Evolutionary conservation across 1,284 basidiomycete genomes (phyloP).

Genomic region (Xerocomus amazonicus): DNA sequence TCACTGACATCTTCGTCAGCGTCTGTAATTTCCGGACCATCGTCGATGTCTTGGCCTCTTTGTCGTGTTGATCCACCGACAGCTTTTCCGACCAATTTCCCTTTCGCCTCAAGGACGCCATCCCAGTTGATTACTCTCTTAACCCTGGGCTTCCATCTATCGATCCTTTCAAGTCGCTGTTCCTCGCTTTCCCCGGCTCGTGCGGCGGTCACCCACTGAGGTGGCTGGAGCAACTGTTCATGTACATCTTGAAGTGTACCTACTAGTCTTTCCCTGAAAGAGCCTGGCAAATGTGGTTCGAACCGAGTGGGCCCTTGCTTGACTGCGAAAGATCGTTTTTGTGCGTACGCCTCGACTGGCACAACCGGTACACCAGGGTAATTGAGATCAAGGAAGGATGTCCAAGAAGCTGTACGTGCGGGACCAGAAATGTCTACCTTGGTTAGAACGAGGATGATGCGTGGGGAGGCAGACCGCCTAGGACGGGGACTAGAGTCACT

Average conservation of each 20-base stretch:
- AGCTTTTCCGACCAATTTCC: constrained; percentile 41
- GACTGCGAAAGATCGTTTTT: constrained; percentile 33
- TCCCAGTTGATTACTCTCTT: constrained; percentile 72
- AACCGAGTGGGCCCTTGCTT: constrained; percentile 48
- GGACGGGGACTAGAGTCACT: background rate
- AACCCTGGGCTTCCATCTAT: constrained; percentile 65
- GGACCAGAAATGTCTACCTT: constrained; percentile 78
- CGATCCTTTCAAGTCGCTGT: constrained; percentile 40
- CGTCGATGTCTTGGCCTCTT: constrained; percentile 12
- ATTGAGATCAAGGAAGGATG: constrained; percentile 51
- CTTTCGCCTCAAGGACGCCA: constrained; percentile 45
- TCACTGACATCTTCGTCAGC: constrained; percentile 15
- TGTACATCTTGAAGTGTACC: constrained; percentile 68
- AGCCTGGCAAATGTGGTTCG: constrained; percentile 64
- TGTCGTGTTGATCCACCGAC: constrained; percentile 42
- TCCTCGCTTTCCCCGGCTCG: constrained; percentile 19
- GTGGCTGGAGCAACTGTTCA: constrained; percentile 64
- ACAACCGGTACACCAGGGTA: constrained; percentile 63
- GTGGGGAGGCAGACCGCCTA: constrained; percentile 24
- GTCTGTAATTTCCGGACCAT: constrained; percentile 15
- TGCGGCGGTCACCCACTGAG: constrained; percentile 53
- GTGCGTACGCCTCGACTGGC: constrained; percentile 69
- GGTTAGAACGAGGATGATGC: constrained; percentile 74
- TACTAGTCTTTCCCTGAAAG: constrained; percentile 61
- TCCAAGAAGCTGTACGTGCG: constrained; percentile 62